Percentiles rank a stretch among this genome's conserved stretches.
Evolutionary conservation across 805 yeast species (phyloP).

Genomic region (Cyberlindnera sargentensis): DNA sequence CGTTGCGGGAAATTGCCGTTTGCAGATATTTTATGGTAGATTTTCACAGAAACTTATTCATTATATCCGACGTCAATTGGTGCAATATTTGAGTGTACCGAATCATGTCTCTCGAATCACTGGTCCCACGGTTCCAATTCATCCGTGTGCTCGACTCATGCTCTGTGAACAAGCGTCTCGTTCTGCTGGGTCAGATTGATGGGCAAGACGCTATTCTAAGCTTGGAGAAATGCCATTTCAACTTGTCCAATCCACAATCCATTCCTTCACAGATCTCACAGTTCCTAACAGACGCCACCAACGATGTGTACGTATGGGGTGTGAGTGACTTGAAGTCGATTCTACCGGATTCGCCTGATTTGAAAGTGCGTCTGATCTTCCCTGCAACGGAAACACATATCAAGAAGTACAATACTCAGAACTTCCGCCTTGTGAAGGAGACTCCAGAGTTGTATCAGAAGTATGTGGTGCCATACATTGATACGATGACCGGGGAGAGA

Average conservation of each 20-base stretch:
- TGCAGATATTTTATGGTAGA: too few species aligned
- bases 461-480: slow-evolving; percentile 68
- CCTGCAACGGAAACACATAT: slow-evolving; percentile 90
- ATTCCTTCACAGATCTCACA: slow-evolving; percentile 16
- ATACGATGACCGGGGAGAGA: slow-evolving; percentile 67
- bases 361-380: slow-evolving; percentile 69
- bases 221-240: slow-evolving; percentile 67
- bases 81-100: too few species aligned
- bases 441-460: slow-evolving; percentile 68
- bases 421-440: slow-evolving; percentile 59
- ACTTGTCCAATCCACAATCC: slow-evolving; percentile 20
- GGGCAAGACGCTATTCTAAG: slow-evolving; percentile 58
- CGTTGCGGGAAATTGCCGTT: too few species aligned
- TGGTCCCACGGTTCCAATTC: slow-evolving; percentile 33
- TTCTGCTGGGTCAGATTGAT: slow-evolving; percentile 61
- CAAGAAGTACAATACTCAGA: slow-evolving; percentile 60
- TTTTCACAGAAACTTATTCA: too few species aligned
- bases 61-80: too few species aligned
- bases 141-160: slow-evolving; percentile 45
- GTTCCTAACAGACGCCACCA: slow-evolving; percentile 43
- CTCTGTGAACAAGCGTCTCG: slow-evolving; percentile 61
- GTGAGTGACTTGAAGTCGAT: slow-evolving; percentile 42
- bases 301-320: slow-evolving; percentile 87
- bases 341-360: slow-evolving; percentile 43
- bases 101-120: slow-evolving; percentile 12